A percentile compares a stretch with the other conserved stretches of the same genome.
Evolutionary conservation across 1,139 yeast genomes (phyloP).

Genomic region (Zhuliangozyma blackwelliae): DNA sequence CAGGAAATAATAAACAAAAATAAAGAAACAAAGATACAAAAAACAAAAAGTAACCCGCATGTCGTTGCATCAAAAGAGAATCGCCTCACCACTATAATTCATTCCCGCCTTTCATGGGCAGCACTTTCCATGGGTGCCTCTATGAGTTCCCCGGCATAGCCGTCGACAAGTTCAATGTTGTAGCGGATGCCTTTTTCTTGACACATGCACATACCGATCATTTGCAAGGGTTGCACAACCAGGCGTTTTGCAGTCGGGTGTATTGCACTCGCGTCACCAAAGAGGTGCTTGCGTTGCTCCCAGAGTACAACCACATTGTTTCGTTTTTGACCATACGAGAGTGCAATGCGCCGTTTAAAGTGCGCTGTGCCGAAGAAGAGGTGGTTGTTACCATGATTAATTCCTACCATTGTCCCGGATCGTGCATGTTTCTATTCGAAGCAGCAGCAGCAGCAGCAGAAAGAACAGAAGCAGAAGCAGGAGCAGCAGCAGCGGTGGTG

Average conservation of each 20-base stretch:
- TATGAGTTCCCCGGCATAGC: conserved; percentile 32
- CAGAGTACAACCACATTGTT: conserved; percentile 18
- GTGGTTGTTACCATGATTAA: conserved; percentile 21
- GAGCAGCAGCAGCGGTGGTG: too few species aligned
- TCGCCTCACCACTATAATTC: too few species aligned
- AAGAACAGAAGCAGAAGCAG: too few species aligned
- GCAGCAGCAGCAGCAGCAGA: too few species aligned
- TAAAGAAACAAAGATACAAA: too few species aligned
- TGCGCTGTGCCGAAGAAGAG: too few species aligned
- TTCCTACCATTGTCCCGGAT: conserved; percentile 62
- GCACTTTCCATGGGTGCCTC: too few species aligned
- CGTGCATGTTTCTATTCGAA: conserved; percentile 53
- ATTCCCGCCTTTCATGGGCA: too few species aligned
- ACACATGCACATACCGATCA: conserved; percentile 62
- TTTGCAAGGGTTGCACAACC: conserved; percentile 42
- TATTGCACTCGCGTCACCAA: conserved; percentile 50
- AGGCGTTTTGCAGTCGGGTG: conserved; percentile 37
- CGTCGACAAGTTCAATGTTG: conserved; percentile 42
- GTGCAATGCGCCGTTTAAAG: conserved; percentile 25
- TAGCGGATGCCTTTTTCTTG: conserved; percentile 30
- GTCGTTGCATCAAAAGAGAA: too few species aligned
- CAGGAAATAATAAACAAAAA: too few species aligned
- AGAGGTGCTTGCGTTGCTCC: conserved; percentile 22
- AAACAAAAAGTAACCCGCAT: too few species aligned
- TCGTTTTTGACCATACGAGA: conserved; percentile 19